These are phyloP conservation scores for Phascolomyces articulosus DNA, from an alignment of 371 early-diverging fungal genomes.

Conservation along the genomic window DNA sequence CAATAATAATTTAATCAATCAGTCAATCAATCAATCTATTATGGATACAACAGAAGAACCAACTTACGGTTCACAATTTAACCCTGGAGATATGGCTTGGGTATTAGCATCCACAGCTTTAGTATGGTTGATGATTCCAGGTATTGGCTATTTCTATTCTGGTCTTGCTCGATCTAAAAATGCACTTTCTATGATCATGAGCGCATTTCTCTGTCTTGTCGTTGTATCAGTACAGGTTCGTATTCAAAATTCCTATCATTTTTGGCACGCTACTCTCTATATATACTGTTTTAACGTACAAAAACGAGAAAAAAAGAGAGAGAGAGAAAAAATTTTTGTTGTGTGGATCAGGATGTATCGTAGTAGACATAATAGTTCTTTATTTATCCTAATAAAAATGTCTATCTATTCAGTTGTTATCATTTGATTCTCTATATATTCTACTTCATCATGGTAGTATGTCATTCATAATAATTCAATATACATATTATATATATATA, in stretches of 20 bases:
- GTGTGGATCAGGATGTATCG: too few species aligned
- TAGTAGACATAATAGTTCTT: too few species aligned
- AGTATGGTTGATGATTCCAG: slow-evolving; percentile 87
- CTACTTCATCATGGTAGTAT: too few species aligned
- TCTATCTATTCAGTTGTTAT: too few species aligned
- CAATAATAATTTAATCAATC: neutral
- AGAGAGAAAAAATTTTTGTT: too few species aligned
- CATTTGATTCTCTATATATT: too few species aligned
- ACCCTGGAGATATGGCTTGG: slow-evolving; percentile 73
- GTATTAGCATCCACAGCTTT: slow-evolving; percentile 69
- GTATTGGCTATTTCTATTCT: slow-evolving; percentile 90
- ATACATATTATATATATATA: slow-evolving; percentile 1
- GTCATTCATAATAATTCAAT: neutral
- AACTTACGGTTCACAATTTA: slow-evolving; percentile 14
- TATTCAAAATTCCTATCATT: too few species aligned
- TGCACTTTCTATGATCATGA: slow-evolving; percentile 76
- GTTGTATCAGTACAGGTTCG: slow-evolving; percentile 62
- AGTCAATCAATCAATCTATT: neutral
- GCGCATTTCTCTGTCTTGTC: slow-evolving; percentile 64
- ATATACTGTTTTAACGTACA: too few species aligned
- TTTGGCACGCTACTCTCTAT: too few species aligned
- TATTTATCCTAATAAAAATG: too few species aligned
- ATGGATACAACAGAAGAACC: slow-evolving; percentile 8
- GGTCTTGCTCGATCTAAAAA: slow-evolving; percentile 90
- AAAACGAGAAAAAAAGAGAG: too few species aligned